Base-by-base conservation (phyloP, 768 basidiomycete genomes). In the Terana coerulea region DNA sequence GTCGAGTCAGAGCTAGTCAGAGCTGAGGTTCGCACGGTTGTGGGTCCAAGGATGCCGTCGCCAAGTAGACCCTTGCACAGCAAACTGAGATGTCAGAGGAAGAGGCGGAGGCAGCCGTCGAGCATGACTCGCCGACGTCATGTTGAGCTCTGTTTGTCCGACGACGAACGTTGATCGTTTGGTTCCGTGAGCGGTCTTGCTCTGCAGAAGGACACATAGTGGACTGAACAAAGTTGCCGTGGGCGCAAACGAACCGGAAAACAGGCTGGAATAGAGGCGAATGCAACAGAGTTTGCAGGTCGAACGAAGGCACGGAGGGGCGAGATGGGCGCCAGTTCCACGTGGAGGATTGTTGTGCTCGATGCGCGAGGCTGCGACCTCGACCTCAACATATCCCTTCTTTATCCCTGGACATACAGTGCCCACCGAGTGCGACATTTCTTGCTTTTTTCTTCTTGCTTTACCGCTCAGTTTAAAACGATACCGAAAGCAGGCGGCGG, bases 1-100 rank as follows among this genome's bases (percentile, higher is more conserved):
- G 7, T 12, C 28, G 53, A 54, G 53, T 54, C 53, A 54, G 47
- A 49, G 12, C 36, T 35, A 52, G 51, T 52, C 51, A 52, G 22
- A 22, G 21, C 45, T 26, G 22, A 19, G 10, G 29, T 30, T 30
- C 29, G 25, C 28, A n/a, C 14, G 51, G 43, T 29, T 46, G 51
- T 31, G 24, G 24, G 25, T 39, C 26, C 21, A 24, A 25, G 28
- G 24, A 3, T 26, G 43, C n/a, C 17, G 25, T 39, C 29, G 33
- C 17, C 17, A n/a, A 30, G 41, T 29, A 6, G 31, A 33, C 8
- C 29, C 14, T 22, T 44, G 40, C 42, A 34, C 31, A 19, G 29
- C 30, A 41, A 35, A 34, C 35, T 36, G 43, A 25, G 41, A 46
- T 37, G 36, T 43, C n/a, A 35, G 37, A 45, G 29, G 25, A 22